Base-by-base conservation (phyloP, 805 yeast species). In the Candida bentonensis region DNA sequence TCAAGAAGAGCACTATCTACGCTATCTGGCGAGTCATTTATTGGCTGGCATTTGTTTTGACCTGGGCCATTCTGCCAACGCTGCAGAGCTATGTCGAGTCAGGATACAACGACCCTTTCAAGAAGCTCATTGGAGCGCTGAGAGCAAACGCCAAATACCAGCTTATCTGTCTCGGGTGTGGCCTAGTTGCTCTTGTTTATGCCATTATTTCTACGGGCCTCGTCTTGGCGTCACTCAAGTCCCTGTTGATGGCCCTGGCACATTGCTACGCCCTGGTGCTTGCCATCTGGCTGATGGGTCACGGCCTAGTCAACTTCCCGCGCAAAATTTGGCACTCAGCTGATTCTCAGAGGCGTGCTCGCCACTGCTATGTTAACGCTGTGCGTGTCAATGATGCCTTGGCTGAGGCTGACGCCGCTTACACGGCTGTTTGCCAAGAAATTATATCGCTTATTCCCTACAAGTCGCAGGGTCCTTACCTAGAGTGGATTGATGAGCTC, bases 251-350 rank as follows among this genome's bases (percentile, higher is more conserved):
- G 48, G 88, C 92, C 0, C 53, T 82, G 9, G 75, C 92, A 1
- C 92, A 85, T 57, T 77, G 81, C 20, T 85, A 84, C 58, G 74
- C 94, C 0, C 67, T 85, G 55, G 67, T 79, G 1, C 55, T 85
- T 26, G 87, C 89, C 2, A 69, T 82, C 21, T 83, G 92, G 89
- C 63, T 85, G 46, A 77, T 85, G 82, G 83, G 89, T 2, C 88
- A 84, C 58, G 94, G 95, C 0, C 61, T 82, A 42, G 72, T 82
- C 15, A 69, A 72, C 39, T 66, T 83, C 2, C 94, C 95, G 0
- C 68, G 82, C 46, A 58, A 64, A 44, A 49, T 63, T 49, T 62
- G 66, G 61, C 30, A 53, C 28, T 49, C 50, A 7, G 54, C 62
- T 47, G 46, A 63, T 47, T 59, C 72, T 57, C 71, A 55, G 5